Conservation (phyloP, 768 basidiomycete genomes). For the Holtermannia corniformis region DNA sequence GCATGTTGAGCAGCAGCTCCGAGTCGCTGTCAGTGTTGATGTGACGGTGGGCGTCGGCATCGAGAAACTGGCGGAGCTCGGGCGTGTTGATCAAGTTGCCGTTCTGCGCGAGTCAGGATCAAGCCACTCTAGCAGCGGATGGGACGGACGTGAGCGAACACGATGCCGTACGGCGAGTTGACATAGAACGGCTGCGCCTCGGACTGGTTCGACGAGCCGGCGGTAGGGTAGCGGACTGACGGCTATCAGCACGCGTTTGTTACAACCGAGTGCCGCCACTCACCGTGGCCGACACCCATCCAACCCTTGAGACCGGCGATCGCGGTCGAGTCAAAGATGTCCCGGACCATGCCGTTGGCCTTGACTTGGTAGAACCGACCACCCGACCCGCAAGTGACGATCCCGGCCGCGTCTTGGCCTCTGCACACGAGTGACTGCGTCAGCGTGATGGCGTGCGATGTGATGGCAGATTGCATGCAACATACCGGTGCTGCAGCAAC, state of each 20-base stretch:
- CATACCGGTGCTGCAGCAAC: constrained; percentile 70
- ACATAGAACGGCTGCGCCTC: constrained; percentile 99
- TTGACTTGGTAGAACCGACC: constrained; percentile 97
- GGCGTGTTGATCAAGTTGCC: constrained; percentile 93
- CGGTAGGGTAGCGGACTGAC: constrained; percentile 91
- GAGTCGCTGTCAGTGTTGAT: constrained; percentile 99
- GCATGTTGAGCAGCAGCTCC: constrained; percentile 90
- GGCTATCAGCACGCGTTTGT: not conserved
- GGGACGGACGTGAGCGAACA: constrained; percentile 79
- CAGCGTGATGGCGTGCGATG: not conserved
- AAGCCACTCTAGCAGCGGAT: not conserved
- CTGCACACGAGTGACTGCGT: constrained; percentile 32
- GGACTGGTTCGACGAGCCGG: constrained; percentile 89
- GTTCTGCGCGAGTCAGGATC: constrained; percentile 55
- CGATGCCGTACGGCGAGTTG: constrained; percentile 99
- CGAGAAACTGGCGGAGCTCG: constrained; percentile 81
- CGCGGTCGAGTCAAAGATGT: constrained; percentile 77
- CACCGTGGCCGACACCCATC: constrained; percentile 98
- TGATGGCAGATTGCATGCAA: not conserved
- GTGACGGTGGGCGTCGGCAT: constrained; percentile 90
- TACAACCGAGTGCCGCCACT: constrained; percentile 17
- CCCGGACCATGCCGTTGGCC: constrained; percentile 97
- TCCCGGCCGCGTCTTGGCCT: constrained; percentile 95
- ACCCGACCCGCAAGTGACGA: constrained; percentile 89
- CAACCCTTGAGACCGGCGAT: constrained; percentile 71